phyloP scores from a whole-genome alignment of 108 stramenopile genomes.

The Aurantiochytrium sp. region DNA sequence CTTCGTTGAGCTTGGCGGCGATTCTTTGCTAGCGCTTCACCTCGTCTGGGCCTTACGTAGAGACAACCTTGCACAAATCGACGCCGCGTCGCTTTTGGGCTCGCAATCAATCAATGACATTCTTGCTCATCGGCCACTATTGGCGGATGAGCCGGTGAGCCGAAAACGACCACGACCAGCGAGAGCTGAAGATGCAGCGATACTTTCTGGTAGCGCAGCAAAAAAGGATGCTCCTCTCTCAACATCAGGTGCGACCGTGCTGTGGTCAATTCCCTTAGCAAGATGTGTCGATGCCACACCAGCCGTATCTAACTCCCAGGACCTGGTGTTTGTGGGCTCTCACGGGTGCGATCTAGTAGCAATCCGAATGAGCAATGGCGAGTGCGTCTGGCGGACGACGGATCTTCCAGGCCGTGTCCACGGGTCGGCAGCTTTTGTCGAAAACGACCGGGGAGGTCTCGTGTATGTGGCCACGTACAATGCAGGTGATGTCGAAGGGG shows the following conservation, averaged over 20 bases:
- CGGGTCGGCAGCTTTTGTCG: neutral
- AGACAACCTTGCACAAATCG: neutral
- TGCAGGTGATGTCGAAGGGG: neutral
- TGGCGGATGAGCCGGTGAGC: neutral
- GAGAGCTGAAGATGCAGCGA: too few relatives aligned
- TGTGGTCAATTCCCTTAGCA: neutral
- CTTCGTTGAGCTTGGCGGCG: neutral
- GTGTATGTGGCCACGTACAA: neutral
- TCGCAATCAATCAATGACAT: neutral
- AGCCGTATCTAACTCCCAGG: neutral
- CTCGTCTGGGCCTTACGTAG: neutral
- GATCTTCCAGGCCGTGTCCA: neutral
- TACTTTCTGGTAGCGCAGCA: too few relatives aligned
- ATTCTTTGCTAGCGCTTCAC: neutral
- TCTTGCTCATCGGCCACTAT: neutral
- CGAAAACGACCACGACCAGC: too few relatives aligned
- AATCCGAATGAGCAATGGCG: neutral
- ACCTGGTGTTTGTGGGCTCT: neutral
- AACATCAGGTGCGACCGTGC: neutral
- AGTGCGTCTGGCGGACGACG: neutral
- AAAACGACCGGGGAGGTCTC: neutral
- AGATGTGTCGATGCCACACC: neutral
- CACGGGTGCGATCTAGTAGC: neutral
- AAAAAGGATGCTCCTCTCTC: too few relatives aligned
- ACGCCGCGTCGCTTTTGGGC: neutral